Percentiles rank a stretch among this genome's conserved stretches.
Conservation (phyloP, 495 filamentous ascomycete genomes). For the Trichoderma reesei region DNA sequence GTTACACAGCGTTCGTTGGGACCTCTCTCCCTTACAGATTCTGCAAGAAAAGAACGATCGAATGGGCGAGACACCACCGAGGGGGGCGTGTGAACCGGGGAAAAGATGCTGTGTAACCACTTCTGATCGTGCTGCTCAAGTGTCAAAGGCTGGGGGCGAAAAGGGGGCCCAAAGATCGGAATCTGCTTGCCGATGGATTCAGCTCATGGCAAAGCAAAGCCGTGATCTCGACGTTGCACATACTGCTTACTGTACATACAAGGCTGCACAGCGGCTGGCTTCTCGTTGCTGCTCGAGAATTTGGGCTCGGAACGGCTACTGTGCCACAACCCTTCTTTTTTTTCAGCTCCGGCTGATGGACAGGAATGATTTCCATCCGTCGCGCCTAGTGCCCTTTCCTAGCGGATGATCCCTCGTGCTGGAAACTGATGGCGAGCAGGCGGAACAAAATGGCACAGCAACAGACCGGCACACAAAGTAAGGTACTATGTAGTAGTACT, state of each 20-base stretch:
- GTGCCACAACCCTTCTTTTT: not conserved
- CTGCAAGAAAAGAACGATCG: no score
- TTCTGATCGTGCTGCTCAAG: not conserved
- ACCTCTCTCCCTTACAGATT: not conserved
- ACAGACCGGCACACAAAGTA: not conserved
- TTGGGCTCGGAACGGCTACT: not conserved
- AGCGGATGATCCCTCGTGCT: not conserved
- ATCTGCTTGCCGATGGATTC: not conserved
- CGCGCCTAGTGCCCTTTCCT: not conserved
- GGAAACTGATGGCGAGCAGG: not conserved
- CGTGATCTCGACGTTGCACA: not conserved
- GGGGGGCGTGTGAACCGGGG: no score
- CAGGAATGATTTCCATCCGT: not conserved
- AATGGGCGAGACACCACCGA: no score
- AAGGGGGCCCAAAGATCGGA: conserved; percentile 1
- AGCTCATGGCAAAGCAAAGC: not conserved
- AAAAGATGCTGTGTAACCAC: conserved; percentile 1
- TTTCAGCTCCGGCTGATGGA: not conserved
- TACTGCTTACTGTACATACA: not conserved
- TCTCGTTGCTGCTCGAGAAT: no score
- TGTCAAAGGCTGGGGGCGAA: not conserved
- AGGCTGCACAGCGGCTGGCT: no score
- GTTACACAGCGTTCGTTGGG: no score
- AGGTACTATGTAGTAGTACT: no score
- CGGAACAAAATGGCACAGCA: not conserved